Percentiles rank a stretch among this genome's conserved stretches.
Conservation (phyloP, 163 green algal species). For the Scenedesmus sp. region DNA sequence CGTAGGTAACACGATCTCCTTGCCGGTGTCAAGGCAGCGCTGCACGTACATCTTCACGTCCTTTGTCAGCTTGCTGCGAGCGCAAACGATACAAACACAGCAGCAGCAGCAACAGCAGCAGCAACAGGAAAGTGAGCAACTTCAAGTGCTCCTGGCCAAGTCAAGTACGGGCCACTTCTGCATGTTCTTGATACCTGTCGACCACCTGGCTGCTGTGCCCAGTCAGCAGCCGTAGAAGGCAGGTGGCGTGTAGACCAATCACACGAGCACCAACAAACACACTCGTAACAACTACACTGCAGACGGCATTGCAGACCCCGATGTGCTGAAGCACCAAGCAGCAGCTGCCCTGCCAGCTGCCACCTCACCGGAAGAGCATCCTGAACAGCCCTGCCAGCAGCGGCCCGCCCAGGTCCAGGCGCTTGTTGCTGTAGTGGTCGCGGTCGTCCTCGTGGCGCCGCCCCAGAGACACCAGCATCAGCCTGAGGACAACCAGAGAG, state of each 20-base stretch:
- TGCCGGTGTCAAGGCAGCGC: constrained; percentile 79
- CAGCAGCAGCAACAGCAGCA: not conserved
- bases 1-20: constrained; percentile 90
- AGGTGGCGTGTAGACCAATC: not conserved
- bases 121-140: not conserved
- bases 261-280: too few species aligned
- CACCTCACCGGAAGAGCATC: constrained; percentile 71
- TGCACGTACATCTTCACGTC: constrained; percentile 78
- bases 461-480: constrained; percentile 94
- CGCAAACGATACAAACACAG: not conserved
- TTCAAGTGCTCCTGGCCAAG: not conserved
- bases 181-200: too few species aligned
- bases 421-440: constrained; percentile 99
- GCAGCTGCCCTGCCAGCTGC: not conserved
- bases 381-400: constrained; percentile 91
- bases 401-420: constrained; percentile 95
- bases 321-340: not conserved
- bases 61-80: constrained; percentile 70
- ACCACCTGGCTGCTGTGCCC: too few species aligned
- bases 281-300: too few species aligned
- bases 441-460: constrained; percentile 93
- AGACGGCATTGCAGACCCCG: too few species aligned
- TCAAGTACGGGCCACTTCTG: too few species aligned
- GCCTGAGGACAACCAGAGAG: constrained; percentile 64
- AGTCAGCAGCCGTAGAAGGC: not conserved